Evolutionary conservation across 2,329 filamentous ascomycete genomes (phyloP).

Genomic region (Thermothelomyces thermophilus): DNA sequence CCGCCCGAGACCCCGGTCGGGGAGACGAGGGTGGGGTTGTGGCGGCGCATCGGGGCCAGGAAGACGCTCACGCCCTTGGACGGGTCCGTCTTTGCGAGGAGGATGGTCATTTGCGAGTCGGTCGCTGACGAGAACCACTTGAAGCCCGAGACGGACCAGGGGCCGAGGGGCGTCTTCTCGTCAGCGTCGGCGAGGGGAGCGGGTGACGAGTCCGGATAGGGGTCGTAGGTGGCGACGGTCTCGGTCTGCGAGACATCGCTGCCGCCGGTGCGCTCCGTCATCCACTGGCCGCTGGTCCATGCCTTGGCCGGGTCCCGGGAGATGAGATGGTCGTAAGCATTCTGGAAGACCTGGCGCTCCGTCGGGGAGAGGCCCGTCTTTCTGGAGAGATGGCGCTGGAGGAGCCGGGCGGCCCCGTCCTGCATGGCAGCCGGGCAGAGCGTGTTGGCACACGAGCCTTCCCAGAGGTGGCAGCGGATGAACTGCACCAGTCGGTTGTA

Average conservation of each 20-base stretch:
- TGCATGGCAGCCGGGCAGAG: constrained; percentile 63
- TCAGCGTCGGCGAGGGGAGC: constrained; percentile 25
- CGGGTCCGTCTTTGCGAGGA: constrained; percentile 52
- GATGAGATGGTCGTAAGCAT: constrained; percentile 47
- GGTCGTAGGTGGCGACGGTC: constrained; percentile 44
- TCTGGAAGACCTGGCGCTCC: constrained; percentile 41
- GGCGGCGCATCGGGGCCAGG: constrained; percentile 54
- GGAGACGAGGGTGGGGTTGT: constrained; percentile 26
- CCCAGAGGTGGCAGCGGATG: constrained; percentile 52
- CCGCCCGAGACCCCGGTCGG: constrained; percentile 27
- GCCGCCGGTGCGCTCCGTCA: constrained; percentile 65
- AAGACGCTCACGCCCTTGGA: constrained; percentile 53
- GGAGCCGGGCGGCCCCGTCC: constrained; percentile 51
- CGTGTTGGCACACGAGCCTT: constrained; percentile 51
- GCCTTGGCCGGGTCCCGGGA: constrained; percentile 44
- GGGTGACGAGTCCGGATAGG: constrained; percentile 18
- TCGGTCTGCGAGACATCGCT: constrained; percentile 64
- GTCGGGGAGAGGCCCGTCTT: constrained; percentile 20
- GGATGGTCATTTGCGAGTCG: constrained; percentile 56
- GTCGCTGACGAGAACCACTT: constrained; percentile 67
- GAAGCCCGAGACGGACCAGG: constrained; percentile 58
- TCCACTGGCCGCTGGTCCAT: constrained; percentile 73
- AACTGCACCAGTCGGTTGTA: constrained; percentile 56
- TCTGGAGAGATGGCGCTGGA: constrained; percentile 38
- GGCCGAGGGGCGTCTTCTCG: constrained; percentile 40